Percentiles rank a stretch among this genome's conserved stretches.
Conservation (phyloP, 2,329 filamentous ascomycete genomes). For the Fusarium virguliforme region DNA sequence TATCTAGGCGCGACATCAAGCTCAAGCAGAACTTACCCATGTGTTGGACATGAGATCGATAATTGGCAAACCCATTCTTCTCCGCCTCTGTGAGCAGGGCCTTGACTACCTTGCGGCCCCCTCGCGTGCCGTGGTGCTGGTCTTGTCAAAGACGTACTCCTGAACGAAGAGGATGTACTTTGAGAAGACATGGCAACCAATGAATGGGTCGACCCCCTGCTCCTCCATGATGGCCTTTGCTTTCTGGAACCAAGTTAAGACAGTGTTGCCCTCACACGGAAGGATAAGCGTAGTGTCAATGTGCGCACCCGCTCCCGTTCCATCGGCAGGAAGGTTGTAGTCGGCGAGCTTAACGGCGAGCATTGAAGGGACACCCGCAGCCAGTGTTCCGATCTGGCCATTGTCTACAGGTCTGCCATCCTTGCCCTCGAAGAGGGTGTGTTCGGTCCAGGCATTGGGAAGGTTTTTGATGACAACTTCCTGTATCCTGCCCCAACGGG, state of each 20-base stretch:
- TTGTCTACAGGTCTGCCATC: constrained; percentile 10
- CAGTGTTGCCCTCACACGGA: constrained; percentile 1
- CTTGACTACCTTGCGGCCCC: constrained; percentile 1
- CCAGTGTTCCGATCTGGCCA: not conserved
- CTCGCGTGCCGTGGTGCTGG: constrained; percentile 3
- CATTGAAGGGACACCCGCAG: constrained; percentile 9
- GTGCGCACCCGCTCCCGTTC: constrained; percentile 4
- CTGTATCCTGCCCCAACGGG: constrained; percentile 7
- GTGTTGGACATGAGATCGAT: constrained; percentile 12
- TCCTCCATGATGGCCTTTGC: constrained; percentile 20
- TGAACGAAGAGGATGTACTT: constrained; percentile 29
- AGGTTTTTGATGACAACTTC: not conserved
- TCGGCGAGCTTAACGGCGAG: not conserved
- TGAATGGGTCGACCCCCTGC: constrained; percentile 21
- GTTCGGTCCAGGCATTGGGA: not conserved
- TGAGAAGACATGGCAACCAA: constrained; percentile 22
- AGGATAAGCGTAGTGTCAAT: constrained; percentile 7
- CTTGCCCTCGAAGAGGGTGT: not conserved
- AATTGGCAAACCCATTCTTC: constrained; percentile 7
- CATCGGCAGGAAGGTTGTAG: not conserved
- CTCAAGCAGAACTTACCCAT: constrained; percentile 13
- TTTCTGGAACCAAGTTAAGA: constrained; percentile 3
- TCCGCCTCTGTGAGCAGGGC: not conserved
- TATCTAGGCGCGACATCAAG: not conserved
- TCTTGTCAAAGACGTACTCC: constrained; percentile 26